Percentiles rank a stretch among this genome's conserved stretches.
These are phyloP conservation scores for Leccinum fuscescens DNA, from an alignment of 1,284 basidiomycete species.

Conservation along the genomic window DNA sequence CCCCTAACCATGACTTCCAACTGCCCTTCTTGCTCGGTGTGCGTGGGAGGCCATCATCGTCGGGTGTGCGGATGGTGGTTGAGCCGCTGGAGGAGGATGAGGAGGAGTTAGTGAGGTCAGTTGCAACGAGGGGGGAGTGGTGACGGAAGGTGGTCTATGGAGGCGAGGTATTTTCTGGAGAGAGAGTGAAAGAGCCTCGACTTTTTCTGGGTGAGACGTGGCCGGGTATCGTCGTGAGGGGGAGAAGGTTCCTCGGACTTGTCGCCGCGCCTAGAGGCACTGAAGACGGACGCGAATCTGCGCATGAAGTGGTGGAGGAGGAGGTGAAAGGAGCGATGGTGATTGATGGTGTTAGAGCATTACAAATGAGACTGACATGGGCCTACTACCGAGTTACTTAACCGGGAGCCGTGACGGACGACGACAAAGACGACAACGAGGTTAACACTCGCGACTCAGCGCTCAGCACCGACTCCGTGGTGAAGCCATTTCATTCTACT, in stretches of 20 bases:
- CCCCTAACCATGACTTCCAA: constrained; percentile 52
- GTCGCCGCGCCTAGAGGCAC: constrained; percentile 46
- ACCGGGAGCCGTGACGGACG: constrained; percentile 10
- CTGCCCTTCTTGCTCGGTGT: constrained; percentile 41
- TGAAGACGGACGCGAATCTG: constrained; percentile 54
- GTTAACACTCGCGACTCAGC: not conserved
- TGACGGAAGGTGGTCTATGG: constrained; percentile 14
- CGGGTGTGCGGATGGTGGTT: constrained; percentile 58
- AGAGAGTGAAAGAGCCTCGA: constrained; percentile 27
- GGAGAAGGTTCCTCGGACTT: constrained; percentile 36
- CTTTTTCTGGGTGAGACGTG: constrained; percentile 20
- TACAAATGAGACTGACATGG: constrained; percentile 36
- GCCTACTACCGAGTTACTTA: constrained; percentile 28
- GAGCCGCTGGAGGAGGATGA: constrained; percentile 63
- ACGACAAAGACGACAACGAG: constrained; percentile 7
- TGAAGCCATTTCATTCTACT: constrained; percentile 4
- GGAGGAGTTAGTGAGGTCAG: constrained; percentile 38
- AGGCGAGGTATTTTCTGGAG: constrained; percentile 28
- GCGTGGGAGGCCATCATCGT: constrained; percentile 48
- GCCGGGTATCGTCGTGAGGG: constrained; percentile 17
- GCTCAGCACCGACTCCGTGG: constrained; percentile 12
- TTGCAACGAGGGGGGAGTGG: constrained; percentile 21
- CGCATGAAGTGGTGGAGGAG: constrained; percentile 41
- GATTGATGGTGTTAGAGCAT: constrained; percentile 26
- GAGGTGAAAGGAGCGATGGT: constrained; percentile 18